phyloP scores from a whole-genome alignment of 2,329 filamentous ascomycete species.

The Calonectria leucothoes region DNA sequence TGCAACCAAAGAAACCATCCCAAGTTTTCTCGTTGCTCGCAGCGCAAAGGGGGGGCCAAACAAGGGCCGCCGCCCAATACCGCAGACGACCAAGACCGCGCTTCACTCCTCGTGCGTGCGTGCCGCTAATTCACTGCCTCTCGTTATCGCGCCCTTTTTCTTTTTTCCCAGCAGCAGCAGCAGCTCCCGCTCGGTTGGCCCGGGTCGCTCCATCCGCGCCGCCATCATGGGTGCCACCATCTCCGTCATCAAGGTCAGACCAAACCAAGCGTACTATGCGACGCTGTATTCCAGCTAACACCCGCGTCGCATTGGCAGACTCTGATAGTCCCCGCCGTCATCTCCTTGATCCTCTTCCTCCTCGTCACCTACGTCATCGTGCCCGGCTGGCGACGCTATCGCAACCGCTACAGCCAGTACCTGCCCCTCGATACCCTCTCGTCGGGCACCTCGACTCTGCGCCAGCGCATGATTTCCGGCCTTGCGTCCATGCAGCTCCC shows the following conservation, averaged over 20 bases:
- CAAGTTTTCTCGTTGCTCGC: slow-evolving; percentile 3
- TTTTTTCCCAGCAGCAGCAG: neutral
- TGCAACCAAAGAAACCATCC: slow-evolving; percentile 10
- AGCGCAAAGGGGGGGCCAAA: slow-evolving; percentile 14
- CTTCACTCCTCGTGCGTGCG: neutral
- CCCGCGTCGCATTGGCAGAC: slow-evolving; percentile 67
- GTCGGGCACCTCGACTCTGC: slow-evolving; percentile 65
- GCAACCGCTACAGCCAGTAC: slow-evolving; percentile 78
- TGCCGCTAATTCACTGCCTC: neutral
- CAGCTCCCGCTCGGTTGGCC: neutral
- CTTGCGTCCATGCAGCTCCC: slow-evolving; percentile 49
- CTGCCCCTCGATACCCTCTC: slow-evolving; percentile 75
- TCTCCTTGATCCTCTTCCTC: slow-evolving; percentile 77
- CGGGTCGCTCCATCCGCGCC: neutral
- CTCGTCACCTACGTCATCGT: slow-evolving; percentile 72
- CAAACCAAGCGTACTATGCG: neutral
- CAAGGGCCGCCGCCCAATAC: neutral
- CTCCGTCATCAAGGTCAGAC: slow-evolving; percentile 50
- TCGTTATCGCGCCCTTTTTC: neutral
- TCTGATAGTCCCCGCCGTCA: slow-evolving; percentile 75
- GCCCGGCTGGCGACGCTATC: slow-evolving; percentile 77
- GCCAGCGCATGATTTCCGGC: slow-evolving; percentile 58
- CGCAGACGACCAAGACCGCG: neutral
- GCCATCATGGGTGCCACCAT: slow-evolving; percentile 47
- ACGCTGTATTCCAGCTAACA: slow-evolving; percentile 22